Conservation (phyloP, 306 rosid genomes). For the Cucurbita moschata region DNA sequence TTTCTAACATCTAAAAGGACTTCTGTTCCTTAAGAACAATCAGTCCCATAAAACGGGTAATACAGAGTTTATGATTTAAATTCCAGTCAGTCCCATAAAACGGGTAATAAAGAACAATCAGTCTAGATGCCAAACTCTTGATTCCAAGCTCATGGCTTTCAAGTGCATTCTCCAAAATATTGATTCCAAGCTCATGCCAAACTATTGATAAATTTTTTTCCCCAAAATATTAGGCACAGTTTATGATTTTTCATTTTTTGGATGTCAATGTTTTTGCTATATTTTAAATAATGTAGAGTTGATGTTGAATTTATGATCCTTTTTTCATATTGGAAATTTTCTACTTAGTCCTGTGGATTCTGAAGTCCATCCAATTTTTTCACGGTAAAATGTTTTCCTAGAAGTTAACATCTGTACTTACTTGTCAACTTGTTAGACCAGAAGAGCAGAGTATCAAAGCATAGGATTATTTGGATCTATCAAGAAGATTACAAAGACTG, state of each 20-base stretch:
- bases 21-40: not conserved
- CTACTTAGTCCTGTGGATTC: not conserved
- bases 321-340: not conserved
- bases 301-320: not conserved
- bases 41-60: not conserved
- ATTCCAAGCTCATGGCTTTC: not conserved
- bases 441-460: conserved; percentile 66
- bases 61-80: too few species aligned
- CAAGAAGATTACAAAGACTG: conserved; percentile 51
- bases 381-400: not conserved
- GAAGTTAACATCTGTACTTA: not conserved
- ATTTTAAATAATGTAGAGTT: not conserved
- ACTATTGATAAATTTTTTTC: too few species aligned
- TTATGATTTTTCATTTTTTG: not conserved
- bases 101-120: not conserved
- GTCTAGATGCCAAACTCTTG: not conserved
- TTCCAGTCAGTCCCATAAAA: not conserved
- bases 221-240: not conserved
- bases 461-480: conserved; percentile 52
- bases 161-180: not conserved
- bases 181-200: too few species aligned
- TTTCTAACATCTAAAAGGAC: not conserved
- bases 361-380: not conserved
- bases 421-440: conserved; percentile 37
- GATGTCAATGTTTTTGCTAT: not conserved